phyloP scores from a whole-genome alignment of 768 basidiomycete genomes.

The Paxillus involutus region DNA sequence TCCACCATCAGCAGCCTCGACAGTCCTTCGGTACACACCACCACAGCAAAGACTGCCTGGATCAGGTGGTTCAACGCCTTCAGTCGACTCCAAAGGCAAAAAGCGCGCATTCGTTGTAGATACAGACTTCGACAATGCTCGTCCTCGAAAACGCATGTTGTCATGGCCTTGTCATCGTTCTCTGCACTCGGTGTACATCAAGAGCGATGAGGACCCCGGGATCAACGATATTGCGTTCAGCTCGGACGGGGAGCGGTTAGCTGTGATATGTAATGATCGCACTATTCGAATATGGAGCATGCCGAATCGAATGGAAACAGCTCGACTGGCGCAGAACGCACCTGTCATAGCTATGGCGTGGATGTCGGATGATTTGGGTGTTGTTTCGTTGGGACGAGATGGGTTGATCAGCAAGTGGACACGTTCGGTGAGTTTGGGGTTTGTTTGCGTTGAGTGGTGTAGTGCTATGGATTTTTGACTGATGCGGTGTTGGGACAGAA shows the following conservation, averaged over 20 bases:
- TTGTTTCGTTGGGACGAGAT: constrained; percentile 57
- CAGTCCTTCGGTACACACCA: constrained; percentile 29
- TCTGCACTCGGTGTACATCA: constrained; percentile 36
- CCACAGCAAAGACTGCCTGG: constrained; percentile 12
- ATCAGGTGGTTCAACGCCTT: constrained; percentile 27
- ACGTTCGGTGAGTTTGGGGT: constrained; percentile 41
- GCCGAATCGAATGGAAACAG: constrained; percentile 46
- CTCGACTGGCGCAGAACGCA: constrained; percentile 53
- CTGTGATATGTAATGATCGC: constrained; percentile 58
- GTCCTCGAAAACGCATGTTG: constrained; percentile 35
- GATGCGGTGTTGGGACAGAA: constrained; percentile 29
- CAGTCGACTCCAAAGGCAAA: constrained; percentile 30
- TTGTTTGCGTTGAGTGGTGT: neutral
- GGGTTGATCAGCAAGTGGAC: constrained; percentile 63
- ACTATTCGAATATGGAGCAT: constrained; percentile 68
- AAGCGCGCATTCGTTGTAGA: constrained; percentile 39
- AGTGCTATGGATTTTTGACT: neutral
- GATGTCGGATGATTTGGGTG: constrained; percentile 57
- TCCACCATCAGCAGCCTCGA: constrained; percentile 32
- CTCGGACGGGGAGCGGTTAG: constrained; percentile 54
- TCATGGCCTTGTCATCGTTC: constrained; percentile 51
- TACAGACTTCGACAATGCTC: constrained; percentile 23
- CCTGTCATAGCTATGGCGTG: constrained; percentile 51
- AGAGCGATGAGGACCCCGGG: constrained; percentile 47
- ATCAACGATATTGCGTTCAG: constrained; percentile 51